Evolutionary conservation across 2,329 filamentous ascomycete genomes (phyloP), one percentile per base, ranked within the genome.

Genomic region (Penicillium corylophilum): DNA sequence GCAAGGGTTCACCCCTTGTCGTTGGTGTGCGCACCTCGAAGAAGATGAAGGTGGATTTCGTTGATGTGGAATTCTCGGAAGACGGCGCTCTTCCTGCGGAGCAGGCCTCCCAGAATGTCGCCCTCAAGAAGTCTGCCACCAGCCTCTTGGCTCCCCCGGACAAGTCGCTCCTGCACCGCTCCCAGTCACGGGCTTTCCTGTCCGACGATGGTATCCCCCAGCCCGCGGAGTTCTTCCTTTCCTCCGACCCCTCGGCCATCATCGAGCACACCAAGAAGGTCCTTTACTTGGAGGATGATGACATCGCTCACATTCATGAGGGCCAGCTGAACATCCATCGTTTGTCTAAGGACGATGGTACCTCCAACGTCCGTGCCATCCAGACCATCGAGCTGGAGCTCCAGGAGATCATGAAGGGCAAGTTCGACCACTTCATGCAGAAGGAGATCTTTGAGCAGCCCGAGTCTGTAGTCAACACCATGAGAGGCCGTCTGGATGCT

Each of bases 401-500:
- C 60, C 94, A 99, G 81, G 92, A 99, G 81, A 99, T 99, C 77
- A 99, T 99, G 94, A 99, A 99, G 87, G 94, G 94, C 76, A 95
- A 94, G 74, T 99, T 97, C 77, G 94, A 99, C 75, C 94, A 99
- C 80, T 99, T 96, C 82, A 99, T 99, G 94, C 94, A 99, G 76
- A 99, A 99, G 85, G 94, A 99, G 76, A 99, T 99, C 70, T 99
- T 99, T 75, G 94, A 99, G 82, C 94, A 99, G 81, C 94, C 94
- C 70, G 94, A 99, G 79, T 99, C 94, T 13, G 90, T 99, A 56
- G 87, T 99, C 80, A 99, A 99, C 84, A 96, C 94, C 63, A 99
- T 99, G 94, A 90, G 94, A 85, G 94, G 94, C 77, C 94, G 94
- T 79, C 81, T 99, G 66, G 94, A 99, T 75, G 82, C 88, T 54